Conservation (phyloP, 179 eudicot genomes). For the Spinacia oleracea region DNA sequence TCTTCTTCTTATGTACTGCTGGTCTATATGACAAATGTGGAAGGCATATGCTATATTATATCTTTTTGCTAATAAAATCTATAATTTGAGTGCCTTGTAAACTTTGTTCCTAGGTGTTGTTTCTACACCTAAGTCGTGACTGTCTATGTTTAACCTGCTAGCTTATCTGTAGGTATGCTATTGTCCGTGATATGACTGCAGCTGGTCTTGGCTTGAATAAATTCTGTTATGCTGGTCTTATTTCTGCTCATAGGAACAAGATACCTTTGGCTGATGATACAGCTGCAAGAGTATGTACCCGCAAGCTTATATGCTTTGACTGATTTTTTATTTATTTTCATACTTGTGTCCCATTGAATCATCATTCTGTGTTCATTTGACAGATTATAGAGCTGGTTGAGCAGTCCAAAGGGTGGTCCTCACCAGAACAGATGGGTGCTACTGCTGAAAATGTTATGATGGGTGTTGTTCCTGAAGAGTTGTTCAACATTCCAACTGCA, state of each 20-base stretch:
- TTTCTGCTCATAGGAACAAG: conserved; percentile 82
- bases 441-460: conserved; percentile 76
- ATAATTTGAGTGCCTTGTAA: conserved; percentile 1
- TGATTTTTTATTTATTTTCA: background rate
- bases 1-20: background rate
- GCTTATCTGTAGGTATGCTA: conserved; percentile 59
- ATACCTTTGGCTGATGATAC: conserved; percentile 54
- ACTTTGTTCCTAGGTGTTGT: conserved; percentile 8
- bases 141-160: conserved; percentile 14
- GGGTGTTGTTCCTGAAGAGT: conserved; percentile 75
- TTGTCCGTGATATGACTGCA: conserved; percentile 96
- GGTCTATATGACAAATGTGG: background rate
- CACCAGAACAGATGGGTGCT: conserved; percentile 50
- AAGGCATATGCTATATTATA: conserved; percentile 1
- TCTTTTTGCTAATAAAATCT: background rate
- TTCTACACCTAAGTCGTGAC: background rate
- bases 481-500: conserved; percentile 78
- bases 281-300: conserved; percentile 54
- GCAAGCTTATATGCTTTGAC: conserved; percentile 5
- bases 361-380: conserved; percentile 20
- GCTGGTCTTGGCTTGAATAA: conserved; percentile 97
- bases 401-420: conserved; percentile 94
- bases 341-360: background rate
- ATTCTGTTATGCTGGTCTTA: conserved; percentile 91
- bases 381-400: conserved; percentile 93